These are phyloP conservation scores for Rugonectria rugulosa DNA, from an alignment of 2,329 filamentous ascomycete genomes.

Conservation along the genomic window DNA sequence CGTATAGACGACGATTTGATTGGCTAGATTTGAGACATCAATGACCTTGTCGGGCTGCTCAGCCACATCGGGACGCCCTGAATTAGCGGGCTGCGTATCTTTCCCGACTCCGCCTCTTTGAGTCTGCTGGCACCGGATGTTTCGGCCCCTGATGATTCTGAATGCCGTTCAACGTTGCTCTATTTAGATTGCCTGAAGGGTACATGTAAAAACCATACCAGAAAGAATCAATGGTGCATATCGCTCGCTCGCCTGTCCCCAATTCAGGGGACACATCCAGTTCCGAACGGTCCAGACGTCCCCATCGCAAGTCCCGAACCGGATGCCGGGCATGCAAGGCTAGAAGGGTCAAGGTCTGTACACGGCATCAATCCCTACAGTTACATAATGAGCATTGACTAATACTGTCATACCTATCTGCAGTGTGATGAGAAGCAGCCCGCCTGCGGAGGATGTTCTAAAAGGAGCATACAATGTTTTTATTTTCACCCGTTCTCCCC, in stretches of 20 bases:
- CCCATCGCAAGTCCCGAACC: slow-evolving; percentile 19
- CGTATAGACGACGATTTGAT: slow-evolving; percentile 1
- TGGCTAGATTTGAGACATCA: background rate
- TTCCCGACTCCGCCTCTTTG: too few relatives aligned
- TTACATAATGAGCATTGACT: background rate
- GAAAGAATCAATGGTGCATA: background rate
- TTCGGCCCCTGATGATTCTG: too few relatives aligned
- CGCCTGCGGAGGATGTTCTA: slow-evolving; percentile 9
- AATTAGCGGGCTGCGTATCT: too few relatives aligned
- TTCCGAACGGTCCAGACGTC: too few relatives aligned
- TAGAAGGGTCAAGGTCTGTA: slow-evolving; percentile 18
- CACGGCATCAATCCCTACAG: background rate
- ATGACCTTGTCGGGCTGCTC: background rate
- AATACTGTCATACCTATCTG: too few relatives aligned
- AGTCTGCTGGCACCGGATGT: too few relatives aligned
- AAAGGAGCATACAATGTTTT: slow-evolving; percentile 3
- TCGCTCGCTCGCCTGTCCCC: background rate
- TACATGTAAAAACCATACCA: too few relatives aligned
- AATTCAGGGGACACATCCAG: slow-evolving; percentile 3
- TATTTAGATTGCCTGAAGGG: too few relatives aligned
- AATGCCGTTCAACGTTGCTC: too few relatives aligned
- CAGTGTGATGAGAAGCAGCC: slow-evolving; percentile 16
- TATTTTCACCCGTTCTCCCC: slow-evolving; percentile 12
- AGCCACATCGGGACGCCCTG: too few relatives aligned
- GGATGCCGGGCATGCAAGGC: slow-evolving; percentile 18